Evolutionary conservation across 1,284 basidiomycete species (phyloP).

Genomic region (Cutaneotrichosporon sp.): DNA sequence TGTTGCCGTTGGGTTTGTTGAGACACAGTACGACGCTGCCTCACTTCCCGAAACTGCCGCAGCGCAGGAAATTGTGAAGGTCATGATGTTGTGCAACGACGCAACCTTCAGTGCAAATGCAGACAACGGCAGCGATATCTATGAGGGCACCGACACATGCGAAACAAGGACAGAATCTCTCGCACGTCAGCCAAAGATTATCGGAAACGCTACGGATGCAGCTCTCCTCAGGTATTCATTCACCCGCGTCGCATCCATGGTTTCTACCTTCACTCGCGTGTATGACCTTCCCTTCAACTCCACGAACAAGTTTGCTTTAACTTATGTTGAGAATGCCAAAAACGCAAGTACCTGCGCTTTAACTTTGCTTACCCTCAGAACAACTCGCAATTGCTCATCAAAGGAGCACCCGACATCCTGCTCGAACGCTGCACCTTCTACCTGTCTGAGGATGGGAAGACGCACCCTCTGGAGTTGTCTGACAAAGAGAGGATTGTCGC

Average conservation of each 20-base stretch:
- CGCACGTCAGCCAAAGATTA: not conserved
- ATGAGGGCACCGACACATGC: slow-evolving; percentile 48
- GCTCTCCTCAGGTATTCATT: slow-evolving; percentile 55
- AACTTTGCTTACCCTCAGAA: slow-evolving; percentile 16
- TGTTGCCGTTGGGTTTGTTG: slow-evolving; percentile 50
- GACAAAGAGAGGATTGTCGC: slow-evolving; percentile 37
- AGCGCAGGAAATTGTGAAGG: slow-evolving; percentile 15
- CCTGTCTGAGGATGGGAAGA: slow-evolving; percentile 45
- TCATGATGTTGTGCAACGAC: slow-evolving; percentile 40
- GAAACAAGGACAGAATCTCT: slow-evolving; percentile 48
- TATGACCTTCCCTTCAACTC: slow-evolving; percentile 58
- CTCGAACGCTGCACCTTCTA: slow-evolving; percentile 53
- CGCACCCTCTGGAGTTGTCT: slow-evolving; percentile 43
- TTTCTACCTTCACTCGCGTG: slow-evolving; percentile 43
- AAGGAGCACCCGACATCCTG: slow-evolving; percentile 60
- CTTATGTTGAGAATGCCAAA: slow-evolving; percentile 25
- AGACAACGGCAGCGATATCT: slow-evolving; percentile 61
- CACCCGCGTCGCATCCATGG: slow-evolving; percentile 32
- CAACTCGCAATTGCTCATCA: slow-evolving; percentile 39
- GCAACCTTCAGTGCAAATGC: slow-evolving; percentile 56
- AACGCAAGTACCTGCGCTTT: not conserved
- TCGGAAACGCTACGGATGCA: slow-evolving; percentile 55
- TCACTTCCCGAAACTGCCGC: slow-evolving; percentile 34
- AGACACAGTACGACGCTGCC: slow-evolving; percentile 36
- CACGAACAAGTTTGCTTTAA: slow-evolving; percentile 63